Base-by-base conservation (phyloP, 495 filamentous ascomycete species). In the Hypoxylon rickii region DNA sequence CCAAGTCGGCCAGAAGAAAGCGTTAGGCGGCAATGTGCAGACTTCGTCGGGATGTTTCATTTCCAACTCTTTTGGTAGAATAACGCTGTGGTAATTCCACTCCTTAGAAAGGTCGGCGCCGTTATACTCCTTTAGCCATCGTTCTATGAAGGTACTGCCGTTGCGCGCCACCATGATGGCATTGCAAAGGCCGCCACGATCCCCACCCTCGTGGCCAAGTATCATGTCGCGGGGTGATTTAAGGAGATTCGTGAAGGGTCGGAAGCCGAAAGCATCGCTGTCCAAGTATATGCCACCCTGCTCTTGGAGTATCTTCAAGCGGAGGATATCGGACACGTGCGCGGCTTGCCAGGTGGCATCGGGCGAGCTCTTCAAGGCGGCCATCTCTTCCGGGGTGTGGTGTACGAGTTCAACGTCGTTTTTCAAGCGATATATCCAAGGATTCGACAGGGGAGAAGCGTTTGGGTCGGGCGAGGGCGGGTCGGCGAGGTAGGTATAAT, bases 1-100 rank as follows among this genome's bases (percentile, higher is more conserved):
- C 76, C 76, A 79, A 3, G 74, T 78, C 4, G 76, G 76, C 76
- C 76, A 79, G 59, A 76, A 78, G 61, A 79, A 79, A 19, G 68
- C 66, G 20, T 70, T 64, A 3, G 76, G 75, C 0, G 76, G 63
- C 13, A 79, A 45, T 8, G 69, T 44, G 65, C 76, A 79, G 18
- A 77, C 66, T 29, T 78, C 74, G 11, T 68, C 51, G 0, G 68
- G 70, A 36, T 74, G 64, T 8, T 59, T 43, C 11, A 62, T 36
- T 46, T 75, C 70, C n/a, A 78, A 43, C 44, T 72, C 26, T 36
- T 76, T 76, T 1, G 76, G 74, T 8, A 77, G 58, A 7, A 71
- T 60, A 15, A 78, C 73, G 13, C 68, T 69, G 44, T 78, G 74
- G 49, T 74, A 76, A 58, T 79, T 78, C 76, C 75, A 78, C 39